Base-by-base conservation (phyloP, 352 stramenopile species). In the Phytophthora cryptogea region DNA sequence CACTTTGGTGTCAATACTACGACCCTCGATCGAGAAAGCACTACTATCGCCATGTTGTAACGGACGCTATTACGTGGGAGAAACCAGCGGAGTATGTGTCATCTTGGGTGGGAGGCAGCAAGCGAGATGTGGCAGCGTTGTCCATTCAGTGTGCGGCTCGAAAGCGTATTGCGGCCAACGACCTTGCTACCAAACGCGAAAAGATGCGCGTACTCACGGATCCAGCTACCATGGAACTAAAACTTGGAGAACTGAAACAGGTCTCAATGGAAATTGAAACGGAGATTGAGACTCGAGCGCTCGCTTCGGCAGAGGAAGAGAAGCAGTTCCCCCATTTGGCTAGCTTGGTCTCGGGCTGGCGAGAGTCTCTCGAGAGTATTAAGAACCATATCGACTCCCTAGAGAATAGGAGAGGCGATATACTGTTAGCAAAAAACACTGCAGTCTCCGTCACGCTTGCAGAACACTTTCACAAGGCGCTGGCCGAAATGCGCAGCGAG, bases 61-160 rank as follows among this genome's bases (percentile, higher is more conserved):
- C 68, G 9, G 59, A 64, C 4, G 63, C 61, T 2, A 71, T 70
- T 11, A 73, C 57, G 20, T 78, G 61, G 59, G 63, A 73, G 11
- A 79, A 76, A 10, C 76, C 76, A 0, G 46, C 58, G 3, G 37
- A 54, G 0, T 70, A 54, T 14, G 41, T 64, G 1, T 56, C 59
- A 8, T 48, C 60, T 5, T 50, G 51, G 9, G 35, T 40, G 5
- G 53, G 72, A 41, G 59, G 54, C 9, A 65, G 68, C 32, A 64
- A 63, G 28, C 70, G 60, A 16, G 70, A 78, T 7, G 51, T 66
- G 8, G 73, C 73, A 8, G 78, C 74, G 4, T 40, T 81, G 3
- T 72, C 66, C 7, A 91, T 91, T 35, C 82, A 91, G 48, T 89
- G 78, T 44, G 71, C 70, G 8, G 65, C 80, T 20, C 59, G 82